phyloP scores from a whole-genome alignment of 305 asterid genomes.

The Solanum aculeatissimum region DNA sequence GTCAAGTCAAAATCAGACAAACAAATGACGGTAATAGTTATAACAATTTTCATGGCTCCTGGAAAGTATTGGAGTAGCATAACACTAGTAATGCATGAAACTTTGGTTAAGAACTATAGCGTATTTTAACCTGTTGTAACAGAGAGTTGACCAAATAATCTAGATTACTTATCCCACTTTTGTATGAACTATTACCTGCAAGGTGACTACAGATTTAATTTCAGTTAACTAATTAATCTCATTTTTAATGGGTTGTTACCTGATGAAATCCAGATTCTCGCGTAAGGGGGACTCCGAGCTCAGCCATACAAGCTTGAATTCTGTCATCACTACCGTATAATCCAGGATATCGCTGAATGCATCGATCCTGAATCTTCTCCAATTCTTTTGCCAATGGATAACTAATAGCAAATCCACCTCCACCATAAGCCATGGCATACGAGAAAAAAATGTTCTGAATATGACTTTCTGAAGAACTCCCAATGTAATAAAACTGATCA shows the following conservation, averaged over 20 bases:
- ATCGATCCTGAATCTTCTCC: slow-evolving; percentile 82
- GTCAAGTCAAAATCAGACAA: neutral
- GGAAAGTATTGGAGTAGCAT: neutral
- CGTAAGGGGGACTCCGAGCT: slow-evolving; percentile 86
- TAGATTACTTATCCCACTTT: neutral
- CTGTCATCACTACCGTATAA: slow-evolving; percentile 89
- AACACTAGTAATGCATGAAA: neutral
- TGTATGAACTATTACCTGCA: neutral
- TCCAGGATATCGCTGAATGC: slow-evolving; percentile 73
- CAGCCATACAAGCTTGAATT: slow-evolving; percentile 95
- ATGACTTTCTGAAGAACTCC: slow-evolving; percentile 87
- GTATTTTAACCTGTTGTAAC: neutral
- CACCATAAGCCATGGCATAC: slow-evolving; percentile 87
- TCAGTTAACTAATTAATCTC: too few relatives aligned
- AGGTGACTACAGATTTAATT: neutral
- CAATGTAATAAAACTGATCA: slow-evolving; percentile 60
- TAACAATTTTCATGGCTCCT: neutral
- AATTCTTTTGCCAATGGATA: slow-evolving; percentile 78
- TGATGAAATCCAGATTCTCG: slow-evolving; percentile 84
- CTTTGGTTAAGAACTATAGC: neutral
- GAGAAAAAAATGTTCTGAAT: slow-evolving; percentile 83
- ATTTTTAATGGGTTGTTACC: slow-evolving; percentile 8
- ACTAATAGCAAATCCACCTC: slow-evolving; percentile 96
- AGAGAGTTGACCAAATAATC: neutral
- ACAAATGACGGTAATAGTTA: neutral